Evolutionary conservation across 1,139 yeast species (phyloP).

Genomic region (Diutina mesorugosa): DNA sequence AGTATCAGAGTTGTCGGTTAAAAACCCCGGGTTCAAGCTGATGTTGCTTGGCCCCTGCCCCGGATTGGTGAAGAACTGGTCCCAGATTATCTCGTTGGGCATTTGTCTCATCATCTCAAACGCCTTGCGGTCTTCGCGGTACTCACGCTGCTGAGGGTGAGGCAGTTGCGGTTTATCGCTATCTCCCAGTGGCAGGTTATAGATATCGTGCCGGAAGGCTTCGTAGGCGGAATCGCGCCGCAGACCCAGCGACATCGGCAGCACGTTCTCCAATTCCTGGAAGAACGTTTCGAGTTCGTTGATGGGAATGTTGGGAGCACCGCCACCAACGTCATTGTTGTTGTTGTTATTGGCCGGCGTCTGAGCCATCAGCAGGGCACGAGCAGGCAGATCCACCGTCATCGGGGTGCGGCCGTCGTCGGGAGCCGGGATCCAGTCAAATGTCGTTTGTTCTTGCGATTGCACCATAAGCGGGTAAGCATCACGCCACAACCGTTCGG

Average conservation of each 20-base stretch:
- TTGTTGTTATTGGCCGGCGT: neutral
- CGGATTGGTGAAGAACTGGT: conserved; percentile 43
- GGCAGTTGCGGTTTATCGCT: neutral
- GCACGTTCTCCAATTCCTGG: conserved; percentile 22
- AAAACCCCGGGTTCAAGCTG: neutral
- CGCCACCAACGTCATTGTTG: neutral
- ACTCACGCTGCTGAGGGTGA: conserved; percentile 4
- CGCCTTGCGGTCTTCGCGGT: conserved; percentile 7
- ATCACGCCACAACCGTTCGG: neutral
- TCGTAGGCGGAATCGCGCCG: conserved; percentile 2
- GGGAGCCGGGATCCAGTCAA: conserved; percentile 1
- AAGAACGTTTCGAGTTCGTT: conserved; percentile 29
- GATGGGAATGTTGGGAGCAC: neutral
- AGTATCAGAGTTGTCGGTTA: neutral
- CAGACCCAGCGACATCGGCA: conserved; percentile 11
- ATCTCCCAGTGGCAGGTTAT: neutral
- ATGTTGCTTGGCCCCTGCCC: neutral
- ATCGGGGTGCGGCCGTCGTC: neutral
- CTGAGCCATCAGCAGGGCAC: neutral
- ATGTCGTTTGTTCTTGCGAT: neutral
- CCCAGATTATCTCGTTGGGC: conserved; percentile 67
- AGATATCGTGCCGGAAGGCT: neutral
- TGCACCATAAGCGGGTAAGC: conserved; percentile 1
- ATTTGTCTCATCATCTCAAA: conserved; percentile 53
- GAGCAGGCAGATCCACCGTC: neutral